A percentile compares a stretch with the other conserved stretches of the same genome.
Evolutionary conservation across 345 rosid genomes (phyloP).

Genomic region (Balakata baccata): DNA sequence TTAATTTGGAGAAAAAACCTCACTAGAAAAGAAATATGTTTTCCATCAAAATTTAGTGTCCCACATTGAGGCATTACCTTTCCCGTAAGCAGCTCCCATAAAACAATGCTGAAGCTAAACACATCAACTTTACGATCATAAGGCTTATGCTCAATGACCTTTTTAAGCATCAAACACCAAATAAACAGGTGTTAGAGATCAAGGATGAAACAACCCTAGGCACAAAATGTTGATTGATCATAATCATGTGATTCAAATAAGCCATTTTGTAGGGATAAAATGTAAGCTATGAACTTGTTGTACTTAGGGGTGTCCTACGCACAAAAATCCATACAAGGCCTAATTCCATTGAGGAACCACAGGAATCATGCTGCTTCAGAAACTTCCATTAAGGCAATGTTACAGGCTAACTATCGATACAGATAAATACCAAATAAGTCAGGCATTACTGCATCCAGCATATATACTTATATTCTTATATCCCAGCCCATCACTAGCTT

Average conservation of each 20-base stretch:
- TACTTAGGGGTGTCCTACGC: not conserved
- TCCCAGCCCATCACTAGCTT: not conserved
- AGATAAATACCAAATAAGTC: not conserved
- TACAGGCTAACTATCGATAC: not conserved
- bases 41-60: slow-evolving; percentile 3
- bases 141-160: slow-evolving; percentile 67
- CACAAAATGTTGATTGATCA: not conserved
- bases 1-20: not conserved
- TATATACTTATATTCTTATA: not conserved
- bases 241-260: not conserved
- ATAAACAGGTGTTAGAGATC: slow-evolving; percentile 20
- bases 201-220: slow-evolving; percentile 7
- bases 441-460: not conserved
- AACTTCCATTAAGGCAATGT: not conserved
- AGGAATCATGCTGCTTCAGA: not conserved
- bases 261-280: not conserved
- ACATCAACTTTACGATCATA: slow-evolving; percentile 64
- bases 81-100: slow-evolving; percentile 69
- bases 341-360: not conserved
- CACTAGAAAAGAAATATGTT: not conserved
- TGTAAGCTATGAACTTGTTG: not conserved
- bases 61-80: slow-evolving; percentile 40
- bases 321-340: not conserved
- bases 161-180: slow-evolving; percentile 27
- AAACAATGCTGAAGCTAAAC: slow-evolving; percentile 58